phyloP scores from a whole-genome alignment of 2,329 filamentous ascomycete genomes.

The Colletotrichum eleusines region DNA sequence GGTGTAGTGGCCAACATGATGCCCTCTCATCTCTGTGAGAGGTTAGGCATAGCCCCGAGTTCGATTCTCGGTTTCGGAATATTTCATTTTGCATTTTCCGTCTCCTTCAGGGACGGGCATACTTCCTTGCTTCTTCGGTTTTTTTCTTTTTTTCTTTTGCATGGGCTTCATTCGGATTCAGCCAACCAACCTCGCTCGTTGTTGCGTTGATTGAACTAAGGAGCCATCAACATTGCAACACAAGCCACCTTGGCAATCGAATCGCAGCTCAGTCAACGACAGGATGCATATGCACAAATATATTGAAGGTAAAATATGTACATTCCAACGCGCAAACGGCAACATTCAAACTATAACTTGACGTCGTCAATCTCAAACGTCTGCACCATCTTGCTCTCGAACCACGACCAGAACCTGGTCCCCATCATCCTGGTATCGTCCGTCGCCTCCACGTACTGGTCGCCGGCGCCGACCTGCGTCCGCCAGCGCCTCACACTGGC shows the following conservation, averaged over 20 bases:
- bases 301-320: no score
- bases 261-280: no score
- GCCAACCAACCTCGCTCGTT: no score
- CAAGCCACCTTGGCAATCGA: no score
- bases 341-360: constrained; percentile 35
- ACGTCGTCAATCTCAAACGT: constrained; percentile 54
- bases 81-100: not conserved
- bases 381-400: constrained; percentile 51
- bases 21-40: constrained; percentile 4
- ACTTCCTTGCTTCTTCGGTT: no score
- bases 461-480: constrained; percentile 52
- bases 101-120: no score
- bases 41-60: constrained; percentile 20
- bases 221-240: no score
- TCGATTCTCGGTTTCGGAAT: constrained; percentile 20
- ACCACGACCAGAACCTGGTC: constrained; percentile 53
- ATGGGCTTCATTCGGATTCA: no score
- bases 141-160: no score
- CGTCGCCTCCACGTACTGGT: constrained; percentile 49
- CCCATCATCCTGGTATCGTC: constrained; percentile 52
- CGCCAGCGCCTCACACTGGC: constrained; percentile 52
- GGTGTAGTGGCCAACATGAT: constrained; percentile 25
- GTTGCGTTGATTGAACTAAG: no score
- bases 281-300: no score
- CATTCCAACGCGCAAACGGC: not conserved